A percentile compares a stretch with the other conserved stretches of the same genome.
phyloP scores from a whole-genome alignment of 1,139 yeast genomes.

The Debaryomycetaceae sp. region DNA sequence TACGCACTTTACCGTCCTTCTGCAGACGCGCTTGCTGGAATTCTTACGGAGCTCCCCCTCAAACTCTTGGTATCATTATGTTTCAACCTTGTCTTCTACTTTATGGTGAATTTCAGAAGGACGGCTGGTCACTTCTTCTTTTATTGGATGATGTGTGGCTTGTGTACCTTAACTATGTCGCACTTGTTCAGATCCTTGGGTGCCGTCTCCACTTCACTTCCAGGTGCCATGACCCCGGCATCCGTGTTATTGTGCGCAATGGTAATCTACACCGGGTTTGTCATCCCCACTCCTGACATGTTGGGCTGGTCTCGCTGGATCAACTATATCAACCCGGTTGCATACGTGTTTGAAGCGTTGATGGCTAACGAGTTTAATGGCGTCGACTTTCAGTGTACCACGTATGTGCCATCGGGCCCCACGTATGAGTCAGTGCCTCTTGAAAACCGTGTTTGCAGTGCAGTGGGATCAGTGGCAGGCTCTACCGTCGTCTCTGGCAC shows the following conservation, averaged over 20 bases:
- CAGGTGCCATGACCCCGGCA: conserved; percentile 69
- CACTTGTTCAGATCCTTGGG: conserved; percentile 66
- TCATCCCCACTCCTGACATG: conserved; percentile 57
- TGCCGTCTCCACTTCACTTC: conserved; percentile 45
- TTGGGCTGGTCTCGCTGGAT: conserved; percentile 77
- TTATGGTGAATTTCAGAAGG: conserved; percentile 57
- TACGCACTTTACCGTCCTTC: conserved; percentile 71
- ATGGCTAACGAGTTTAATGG: conserved; percentile 50
- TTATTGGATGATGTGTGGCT: conserved; percentile 42
- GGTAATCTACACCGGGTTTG: conserved; percentile 69
- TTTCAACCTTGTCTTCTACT: conserved; percentile 56
- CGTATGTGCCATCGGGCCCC: conserved; percentile 43
- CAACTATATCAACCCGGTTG: conserved; percentile 61
- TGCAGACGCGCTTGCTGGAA: conserved; percentile 65
- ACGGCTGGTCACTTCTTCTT: conserved; percentile 61
- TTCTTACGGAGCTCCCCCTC: conserved; percentile 57
- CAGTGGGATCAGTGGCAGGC: conserved; percentile 59
- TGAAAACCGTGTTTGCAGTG: conserved; percentile 43
- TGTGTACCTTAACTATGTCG: conserved; percentile 55
- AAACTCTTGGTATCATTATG: conserved; percentile 42
- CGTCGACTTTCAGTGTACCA: conserved; percentile 30
- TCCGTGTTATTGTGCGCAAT: conserved; percentile 49
- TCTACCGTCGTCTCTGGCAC: conserved; percentile 43
- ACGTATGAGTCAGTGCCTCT: conserved; percentile 26
- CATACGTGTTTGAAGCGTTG: conserved; percentile 57